Conservation (phyloP, 768 basidiomycete genomes). For the Leccinum broughii region DNA sequence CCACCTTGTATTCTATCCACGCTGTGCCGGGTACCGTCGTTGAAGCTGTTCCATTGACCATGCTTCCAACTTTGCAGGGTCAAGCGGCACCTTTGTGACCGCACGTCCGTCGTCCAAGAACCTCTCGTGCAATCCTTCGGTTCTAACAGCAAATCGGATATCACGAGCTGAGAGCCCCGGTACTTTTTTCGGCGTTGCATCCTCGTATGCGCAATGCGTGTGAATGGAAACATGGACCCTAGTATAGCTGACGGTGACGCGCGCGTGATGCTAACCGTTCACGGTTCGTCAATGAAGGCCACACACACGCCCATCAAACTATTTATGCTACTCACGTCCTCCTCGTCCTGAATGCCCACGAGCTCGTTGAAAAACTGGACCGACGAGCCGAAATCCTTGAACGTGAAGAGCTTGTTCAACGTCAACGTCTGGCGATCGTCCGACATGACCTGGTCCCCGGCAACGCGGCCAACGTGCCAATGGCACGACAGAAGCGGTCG, state of each 20-base stretch:
- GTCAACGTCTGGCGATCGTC: constrained; percentile 19
- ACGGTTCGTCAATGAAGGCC: not conserved
- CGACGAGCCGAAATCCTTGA: constrained; percentile 25
- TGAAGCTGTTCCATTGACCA: constrained; percentile 29
- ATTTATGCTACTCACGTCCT: constrained; percentile 29
- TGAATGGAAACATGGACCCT: constrained; percentile 25
- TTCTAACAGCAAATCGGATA: constrained; percentile 45
- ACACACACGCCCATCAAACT: not conserved
- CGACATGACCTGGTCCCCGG: constrained; percentile 5
- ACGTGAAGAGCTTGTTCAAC: constrained; percentile 31
- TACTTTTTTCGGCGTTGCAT: constrained; percentile 15
- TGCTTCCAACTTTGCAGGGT: constrained; percentile 9
- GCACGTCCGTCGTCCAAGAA: constrained; percentile 27
- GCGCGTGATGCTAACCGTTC: constrained; percentile 32
- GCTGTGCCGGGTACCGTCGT: constrained; percentile 19
- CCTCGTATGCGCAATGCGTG: constrained; percentile 30
- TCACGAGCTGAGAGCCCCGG: constrained; percentile 54
- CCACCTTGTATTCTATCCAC: not conserved
- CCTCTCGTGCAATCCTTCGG: constrained; percentile 37
- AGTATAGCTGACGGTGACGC: constrained; percentile 28
- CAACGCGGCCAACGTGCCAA: constrained; percentile 26
- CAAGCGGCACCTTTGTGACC: constrained; percentile 21
- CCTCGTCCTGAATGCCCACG: constrained; percentile 30
- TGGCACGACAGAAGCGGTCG: constrained; percentile 37
- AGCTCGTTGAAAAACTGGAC: constrained; percentile 32